A percentile compares a stretch with the other conserved stretches of the same genome.
These are phyloP conservation scores for Mortierella sp. DNA, from an alignment of 371 early-diverging fungal genomes.

Conservation along the genomic window DNA sequence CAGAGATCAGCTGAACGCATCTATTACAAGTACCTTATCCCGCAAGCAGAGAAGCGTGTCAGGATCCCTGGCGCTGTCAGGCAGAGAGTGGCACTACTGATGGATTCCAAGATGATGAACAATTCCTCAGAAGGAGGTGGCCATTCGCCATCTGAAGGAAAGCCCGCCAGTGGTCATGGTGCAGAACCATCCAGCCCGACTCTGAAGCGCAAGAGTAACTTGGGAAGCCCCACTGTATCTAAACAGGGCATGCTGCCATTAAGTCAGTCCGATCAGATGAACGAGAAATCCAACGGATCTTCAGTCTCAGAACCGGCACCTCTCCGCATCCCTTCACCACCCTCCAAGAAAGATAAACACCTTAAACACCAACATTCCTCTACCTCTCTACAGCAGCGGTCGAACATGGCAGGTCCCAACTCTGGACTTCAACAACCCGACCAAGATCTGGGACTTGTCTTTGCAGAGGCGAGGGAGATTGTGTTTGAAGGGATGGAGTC, in stretches of 20 bases:
- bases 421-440: constrained; percentile 23
- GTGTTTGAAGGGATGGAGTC: constrained; percentile 72
- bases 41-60: constrained; percentile 63
- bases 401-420: neutral
- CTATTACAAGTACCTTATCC: constrained; percentile 67
- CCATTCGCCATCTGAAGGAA: constrained; percentile 9
- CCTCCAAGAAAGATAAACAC: neutral
- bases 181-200: neutral
- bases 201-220: constrained; percentile 18
- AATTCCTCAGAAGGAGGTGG: neutral
- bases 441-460: constrained; percentile 59
- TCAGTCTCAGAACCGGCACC: neutral
- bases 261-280: neutral
- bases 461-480: constrained; percentile 71
- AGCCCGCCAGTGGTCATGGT: too few species aligned
- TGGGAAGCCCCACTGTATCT: neutral
- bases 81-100: constrained; percentile 30
- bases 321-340: neutral
- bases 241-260: neutral
- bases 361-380: neutral
- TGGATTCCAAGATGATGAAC: constrained; percentile 33
- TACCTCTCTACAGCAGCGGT: neutral
- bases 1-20: constrained; percentile 72
- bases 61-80: constrained; percentile 39
- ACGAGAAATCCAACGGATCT: neutral